Base-by-base conservation (phyloP, 257 asterid species). In the Linderniella brevidens region DNA sequence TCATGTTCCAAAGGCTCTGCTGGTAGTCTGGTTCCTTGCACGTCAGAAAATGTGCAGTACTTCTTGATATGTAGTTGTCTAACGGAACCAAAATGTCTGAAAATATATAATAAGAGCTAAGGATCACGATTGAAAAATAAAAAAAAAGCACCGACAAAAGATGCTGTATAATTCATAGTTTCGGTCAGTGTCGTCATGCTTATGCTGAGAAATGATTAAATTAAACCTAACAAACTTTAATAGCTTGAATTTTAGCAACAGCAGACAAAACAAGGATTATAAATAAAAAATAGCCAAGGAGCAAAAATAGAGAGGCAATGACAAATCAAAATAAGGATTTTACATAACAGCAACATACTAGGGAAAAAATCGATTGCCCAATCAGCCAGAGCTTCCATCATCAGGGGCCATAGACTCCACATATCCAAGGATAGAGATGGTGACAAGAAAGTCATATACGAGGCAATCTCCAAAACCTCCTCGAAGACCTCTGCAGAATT, bases 361-460 rank as follows among this genome's bases (percentile, higher is more conserved):
- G 93, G 80, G 65, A 85, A 90, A 77, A 81, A 90, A 64, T 90
- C 99, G 54, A 90, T 82, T 47, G 99, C 99, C 99, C 99, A 90
- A 42, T 90, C 96, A 58, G 92, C 80, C 62, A 90, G 68, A 1
- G 96, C 86, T 56, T 85, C 88, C 79, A 85, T 85, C 93, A 90
- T 66, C 53, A 90, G 70, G 36, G 94, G 93, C 99, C 99, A 90
- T 19, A 90, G 94, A 64, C 86, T 77, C 99, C 99, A 90, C 96
- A 90, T 85, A 37, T 85, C 94, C 71, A 79, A 56, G 58, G 99
- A 85, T 64, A 90, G 79, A 49, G 82, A 77, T 18, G 99, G 99
- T 6, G 94, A 77, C 67, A 74, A 90, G 65, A 90, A 90, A 36
- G 99, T 85, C 96, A 85, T 85, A 64, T 90, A 90, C 3, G 99